Evolutionary conservation across 192 early-diverging fungal species (phyloP).

Genomic region (Coemansia brasiliensis): DNA sequence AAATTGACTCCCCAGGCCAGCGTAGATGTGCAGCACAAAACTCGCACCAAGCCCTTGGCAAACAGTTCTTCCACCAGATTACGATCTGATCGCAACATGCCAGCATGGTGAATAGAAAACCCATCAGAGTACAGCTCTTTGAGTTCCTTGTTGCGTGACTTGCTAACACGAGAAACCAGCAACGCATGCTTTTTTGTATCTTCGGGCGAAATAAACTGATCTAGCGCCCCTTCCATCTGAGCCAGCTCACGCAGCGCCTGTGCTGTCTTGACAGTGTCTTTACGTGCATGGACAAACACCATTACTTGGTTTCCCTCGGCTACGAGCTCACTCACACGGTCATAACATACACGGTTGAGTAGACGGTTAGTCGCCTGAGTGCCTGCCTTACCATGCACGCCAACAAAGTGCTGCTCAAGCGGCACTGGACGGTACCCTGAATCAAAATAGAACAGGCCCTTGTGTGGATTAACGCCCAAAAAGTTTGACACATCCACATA

Average conservation of each 20-base stretch:
- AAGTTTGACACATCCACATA: slow-evolving; percentile 95
- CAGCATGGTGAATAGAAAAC: slow-evolving; percentile 96
- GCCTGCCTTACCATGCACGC: slow-evolving; percentile 87
- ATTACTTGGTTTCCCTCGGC: slow-evolving; percentile 92
- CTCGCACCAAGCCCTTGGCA: slow-evolving; percentile 74
- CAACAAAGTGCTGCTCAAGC: slow-evolving; percentile 93
- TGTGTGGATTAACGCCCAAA: slow-evolving; percentile 87
- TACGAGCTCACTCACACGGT: slow-evolving; percentile 73
- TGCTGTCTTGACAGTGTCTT: slow-evolving; percentile 97
- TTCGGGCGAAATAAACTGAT: slow-evolving; percentile 16
- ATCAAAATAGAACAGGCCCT: slow-evolving; percentile 97
- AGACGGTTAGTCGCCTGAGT: slow-evolving; percentile 60
- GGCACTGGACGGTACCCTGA: slow-evolving; percentile 92
- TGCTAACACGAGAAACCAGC: slow-evolving; percentile 64
- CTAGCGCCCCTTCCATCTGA: slow-evolving; percentile 57
- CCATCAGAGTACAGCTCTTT: slow-evolving; percentile 80
- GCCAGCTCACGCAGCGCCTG: slow-evolving; percentile 77
- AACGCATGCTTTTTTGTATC: slow-evolving; percentile 55
- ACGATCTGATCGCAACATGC: slow-evolving; percentile 90
- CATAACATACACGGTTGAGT: slow-evolving; percentile 86
- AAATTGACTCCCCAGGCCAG: slow-evolving; percentile 99
- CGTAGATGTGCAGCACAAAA: slow-evolving; percentile 96
- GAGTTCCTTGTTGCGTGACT: slow-evolving; percentile 81
- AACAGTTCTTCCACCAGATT: slow-evolving; percentile 86
- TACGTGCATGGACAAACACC: slow-evolving; percentile 99